Percentiles rank a stretch among this genome's conserved stretches.
These are phyloP conservation scores for Hymenoscyphus salicellus DNA, from an alignment of 2,329 filamentous ascomycete species.

Conservation along the genomic window DNA sequence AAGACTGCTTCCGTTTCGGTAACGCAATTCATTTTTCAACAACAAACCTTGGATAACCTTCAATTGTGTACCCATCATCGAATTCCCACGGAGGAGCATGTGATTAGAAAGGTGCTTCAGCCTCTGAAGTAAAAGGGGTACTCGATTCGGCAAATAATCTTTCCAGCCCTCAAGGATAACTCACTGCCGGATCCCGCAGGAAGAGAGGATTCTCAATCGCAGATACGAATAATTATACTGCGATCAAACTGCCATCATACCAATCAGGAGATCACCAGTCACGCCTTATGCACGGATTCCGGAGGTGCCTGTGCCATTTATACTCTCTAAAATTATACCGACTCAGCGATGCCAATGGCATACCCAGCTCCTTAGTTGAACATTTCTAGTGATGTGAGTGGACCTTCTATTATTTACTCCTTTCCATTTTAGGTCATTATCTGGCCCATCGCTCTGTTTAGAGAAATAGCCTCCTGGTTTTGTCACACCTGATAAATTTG, in stretches of 20 bases:
- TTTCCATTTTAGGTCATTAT: background rate
- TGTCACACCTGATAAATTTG: background rate
- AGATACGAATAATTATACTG: background rate
- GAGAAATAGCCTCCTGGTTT: background rate
- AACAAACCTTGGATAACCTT: background rate
- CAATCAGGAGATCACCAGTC: background rate
- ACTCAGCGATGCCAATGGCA: background rate
- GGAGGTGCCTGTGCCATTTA: background rate
- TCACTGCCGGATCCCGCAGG: background rate
- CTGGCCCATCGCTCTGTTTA: background rate
- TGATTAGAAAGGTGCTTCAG: background rate
- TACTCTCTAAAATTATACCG: background rate
- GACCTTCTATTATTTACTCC: background rate
- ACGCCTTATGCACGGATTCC: background rate
- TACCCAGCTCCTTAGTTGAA: background rate
- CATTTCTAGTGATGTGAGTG: background rate
- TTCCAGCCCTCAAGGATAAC: background rate
- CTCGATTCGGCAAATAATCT: background rate
- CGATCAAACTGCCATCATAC: background rate
- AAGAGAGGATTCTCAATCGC: background rate
- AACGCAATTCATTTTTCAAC: background rate
- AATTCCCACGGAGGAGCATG: background rate
- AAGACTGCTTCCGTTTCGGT: too few relatives aligned
- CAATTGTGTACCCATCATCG: background rate
- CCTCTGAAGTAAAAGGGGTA: background rate